Conservation (phyloP, 306 rosid species). For the Castanopsis chinensis region DNA sequence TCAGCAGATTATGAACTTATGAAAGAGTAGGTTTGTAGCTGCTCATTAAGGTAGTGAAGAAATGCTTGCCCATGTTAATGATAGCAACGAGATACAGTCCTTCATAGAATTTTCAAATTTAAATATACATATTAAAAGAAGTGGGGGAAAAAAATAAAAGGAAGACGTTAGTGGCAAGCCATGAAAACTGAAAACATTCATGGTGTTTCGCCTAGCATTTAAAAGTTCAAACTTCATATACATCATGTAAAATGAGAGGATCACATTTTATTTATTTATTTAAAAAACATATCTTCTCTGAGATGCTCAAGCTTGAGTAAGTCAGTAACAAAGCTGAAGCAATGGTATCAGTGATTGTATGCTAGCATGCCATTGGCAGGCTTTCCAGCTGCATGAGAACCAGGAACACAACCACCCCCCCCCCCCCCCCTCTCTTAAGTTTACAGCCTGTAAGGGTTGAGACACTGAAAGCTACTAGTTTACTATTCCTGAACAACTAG, state of each 20-base stretch:
- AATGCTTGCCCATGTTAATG: no score
- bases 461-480: no score
- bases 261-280: neutral
- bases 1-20: neutral
- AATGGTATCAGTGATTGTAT: no score
- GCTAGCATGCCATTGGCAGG: no score
- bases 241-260: neutral
- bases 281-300: neutral
- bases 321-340: neutral
- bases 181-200: neutral
- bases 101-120: neutral
- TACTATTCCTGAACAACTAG: no score
- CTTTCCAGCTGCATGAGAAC: no score
- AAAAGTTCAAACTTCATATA: neutral
- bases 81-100: neutral
- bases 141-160: neutral
- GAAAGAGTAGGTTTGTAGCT: neutral
- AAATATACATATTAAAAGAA: no score
- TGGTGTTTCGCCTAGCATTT: neutral
- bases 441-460: no score
- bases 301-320: neutral
- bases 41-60: neutral
- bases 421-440: no score
- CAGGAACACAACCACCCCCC: no score
- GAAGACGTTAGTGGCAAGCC: neutral